Conservation (phyloP, 495 filamentous ascomycete genomes). For the Aspergillus conjunctus region DNA sequence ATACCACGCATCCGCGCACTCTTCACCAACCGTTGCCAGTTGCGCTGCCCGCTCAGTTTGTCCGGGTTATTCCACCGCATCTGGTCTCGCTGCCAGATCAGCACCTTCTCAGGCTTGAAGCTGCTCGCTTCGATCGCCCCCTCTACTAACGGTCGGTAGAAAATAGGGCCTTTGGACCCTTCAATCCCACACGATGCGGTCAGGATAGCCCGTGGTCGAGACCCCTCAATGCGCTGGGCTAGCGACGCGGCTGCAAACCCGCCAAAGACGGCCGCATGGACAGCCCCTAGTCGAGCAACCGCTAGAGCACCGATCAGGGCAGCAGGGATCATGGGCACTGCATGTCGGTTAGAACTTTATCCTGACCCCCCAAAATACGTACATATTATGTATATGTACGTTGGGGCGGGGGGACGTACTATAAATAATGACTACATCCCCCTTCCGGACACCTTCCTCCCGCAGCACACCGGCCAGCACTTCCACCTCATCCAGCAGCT, state of each 20-base stretch:
- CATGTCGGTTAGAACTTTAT: neutral
- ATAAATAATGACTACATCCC: constrained; percentile 91
- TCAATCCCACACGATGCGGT: constrained; percentile 94
- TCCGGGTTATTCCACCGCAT: constrained; percentile 68
- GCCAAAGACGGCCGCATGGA: constrained; percentile 91
- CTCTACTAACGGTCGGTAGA: constrained; percentile 71
- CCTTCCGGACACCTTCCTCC: constrained; percentile 80
- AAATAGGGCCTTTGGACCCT: constrained; percentile 71
- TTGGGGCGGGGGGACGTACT: constrained; percentile 54
- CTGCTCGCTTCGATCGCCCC: constrained; percentile 61
- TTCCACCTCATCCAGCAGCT: constrained; percentile 82
- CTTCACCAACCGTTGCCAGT: constrained; percentile 76
- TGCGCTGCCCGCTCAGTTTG: constrained; percentile 65
- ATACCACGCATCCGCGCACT: constrained; percentile 65
- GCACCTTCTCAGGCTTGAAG: constrained; percentile 65
- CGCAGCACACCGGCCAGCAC: constrained; percentile 78
- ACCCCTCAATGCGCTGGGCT: constrained; percentile 86
- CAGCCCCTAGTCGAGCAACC: constrained; percentile 77
- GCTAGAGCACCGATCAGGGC: constrained; percentile 84
- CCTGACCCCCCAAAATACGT: neutral
- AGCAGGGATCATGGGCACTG: constrained; percentile 96
- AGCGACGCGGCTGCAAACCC: constrained; percentile 81
- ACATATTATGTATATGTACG: neutral
- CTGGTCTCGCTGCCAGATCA: constrained; percentile 81
- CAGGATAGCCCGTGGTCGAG: constrained; percentile 71